phyloP scores from a whole-genome alignment of 352 stramenopile species.

The Pythium oligandrum region DNA sequence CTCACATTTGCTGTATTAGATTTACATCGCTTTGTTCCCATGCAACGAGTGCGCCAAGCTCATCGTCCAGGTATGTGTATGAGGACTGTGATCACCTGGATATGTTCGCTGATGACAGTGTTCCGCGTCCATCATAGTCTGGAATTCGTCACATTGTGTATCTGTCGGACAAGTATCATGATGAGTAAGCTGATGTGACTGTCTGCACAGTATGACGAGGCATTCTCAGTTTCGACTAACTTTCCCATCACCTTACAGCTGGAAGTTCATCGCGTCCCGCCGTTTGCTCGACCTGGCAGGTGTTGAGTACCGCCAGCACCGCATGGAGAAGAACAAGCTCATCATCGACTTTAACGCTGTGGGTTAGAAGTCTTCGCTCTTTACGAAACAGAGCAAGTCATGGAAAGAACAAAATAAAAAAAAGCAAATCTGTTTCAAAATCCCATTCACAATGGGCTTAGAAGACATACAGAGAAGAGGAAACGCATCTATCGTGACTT shows the following conservation, averaged over 20 bases:
- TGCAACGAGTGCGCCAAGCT: slow-evolving; percentile 99
- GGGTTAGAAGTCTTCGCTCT: not conserved
- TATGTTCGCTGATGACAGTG: not conserved
- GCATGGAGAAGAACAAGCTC: slow-evolving; percentile 45
- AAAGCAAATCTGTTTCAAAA: too few species aligned
- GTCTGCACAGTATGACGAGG: not conserved
- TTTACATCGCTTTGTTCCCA: slow-evolving; percentile 98
- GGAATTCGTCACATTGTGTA: slow-evolving; percentile 96
- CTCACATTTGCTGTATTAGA: slow-evolving; percentile 30
- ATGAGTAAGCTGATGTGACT: slow-evolving; percentile 41
- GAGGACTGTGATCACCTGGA: not conserved
- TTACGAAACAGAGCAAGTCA: too few species aligned
- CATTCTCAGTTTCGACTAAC: not conserved
- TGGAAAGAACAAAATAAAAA: too few species aligned
- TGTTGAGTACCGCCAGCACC: slow-evolving; percentile 57
- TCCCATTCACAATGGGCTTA: too few species aligned
- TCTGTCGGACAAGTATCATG: slow-evolving; percentile 94
- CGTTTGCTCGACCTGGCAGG: slow-evolving; percentile 86
- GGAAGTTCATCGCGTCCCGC: slow-evolving; percentile 85
- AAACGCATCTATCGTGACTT: too few species aligned
- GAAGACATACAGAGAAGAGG: too few species aligned
- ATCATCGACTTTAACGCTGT: slow-evolving; percentile 58
- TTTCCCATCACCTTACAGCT: slow-evolving; percentile 28
- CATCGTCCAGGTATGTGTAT: slow-evolving; percentile 89
- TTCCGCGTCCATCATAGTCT: slow-evolving; percentile 40